A percentile compares a stretch with the other conserved stretches of the same genome.
phyloP scores from a whole-genome alignment of 805 yeast species.

The Saccharomycopsis lassenensis region DNA sequence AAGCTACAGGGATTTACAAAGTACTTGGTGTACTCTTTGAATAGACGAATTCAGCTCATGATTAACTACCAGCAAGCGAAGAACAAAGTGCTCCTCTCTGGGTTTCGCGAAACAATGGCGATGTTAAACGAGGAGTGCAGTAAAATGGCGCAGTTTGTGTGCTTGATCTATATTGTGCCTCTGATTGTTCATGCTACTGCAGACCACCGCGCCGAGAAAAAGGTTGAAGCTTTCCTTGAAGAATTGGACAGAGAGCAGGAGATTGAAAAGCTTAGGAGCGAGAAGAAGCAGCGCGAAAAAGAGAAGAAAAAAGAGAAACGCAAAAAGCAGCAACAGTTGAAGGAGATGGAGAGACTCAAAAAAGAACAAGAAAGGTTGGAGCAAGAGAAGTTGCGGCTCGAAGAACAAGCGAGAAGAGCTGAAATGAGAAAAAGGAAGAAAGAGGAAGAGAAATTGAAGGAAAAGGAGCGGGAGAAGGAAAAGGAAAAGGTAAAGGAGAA shows the following conservation, averaged over 20 bases:
- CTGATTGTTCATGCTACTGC: no score
- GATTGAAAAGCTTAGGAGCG: constrained; percentile 13
- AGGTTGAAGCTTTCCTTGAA: constrained; percentile 14
- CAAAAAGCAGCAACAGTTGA: constrained; percentile 14
- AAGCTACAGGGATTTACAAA: no score
- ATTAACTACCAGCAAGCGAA: no score
- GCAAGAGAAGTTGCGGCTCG: constrained; percentile 11
- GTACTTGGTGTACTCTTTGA: no score
- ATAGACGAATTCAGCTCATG: no score
- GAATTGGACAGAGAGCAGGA: constrained; percentile 16
- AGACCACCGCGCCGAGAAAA: no score
- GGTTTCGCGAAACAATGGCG: no score
- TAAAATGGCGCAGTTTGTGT: no score
- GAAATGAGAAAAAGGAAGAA: constrained; percentile 14
- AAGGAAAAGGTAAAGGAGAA: constrained; percentile 4
- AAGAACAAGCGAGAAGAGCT: constrained; percentile 14
- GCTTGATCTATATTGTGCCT: no score
- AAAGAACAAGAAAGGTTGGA: constrained; percentile 15
- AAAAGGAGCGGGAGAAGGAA: constrained; percentile 14
- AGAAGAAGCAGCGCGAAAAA: constrained; percentile 15
- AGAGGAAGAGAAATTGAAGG: constrained; percentile 15
- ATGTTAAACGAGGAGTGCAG: no score
- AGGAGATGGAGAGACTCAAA: constrained; percentile 15
- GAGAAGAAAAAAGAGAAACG: constrained; percentile 17
- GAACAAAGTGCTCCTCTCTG: no score